Conservation (phyloP, 345 rosid species). For the Linum lewisii region DNA sequence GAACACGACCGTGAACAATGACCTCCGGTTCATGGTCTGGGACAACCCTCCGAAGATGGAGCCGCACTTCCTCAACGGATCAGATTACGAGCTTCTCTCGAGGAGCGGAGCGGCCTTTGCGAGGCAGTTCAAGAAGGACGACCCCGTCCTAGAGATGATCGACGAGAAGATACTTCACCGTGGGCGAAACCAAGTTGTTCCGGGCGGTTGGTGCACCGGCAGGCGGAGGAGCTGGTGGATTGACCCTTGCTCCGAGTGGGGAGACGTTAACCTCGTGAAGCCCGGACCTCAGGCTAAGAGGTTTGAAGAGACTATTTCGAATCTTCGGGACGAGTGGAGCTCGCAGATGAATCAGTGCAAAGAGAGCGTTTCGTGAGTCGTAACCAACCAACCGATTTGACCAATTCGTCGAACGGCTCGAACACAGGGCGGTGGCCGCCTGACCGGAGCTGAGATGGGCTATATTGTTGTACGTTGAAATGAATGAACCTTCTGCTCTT, state of each 20-base stretch:
- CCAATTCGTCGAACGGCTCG: not conserved
- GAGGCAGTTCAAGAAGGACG: slow-evolving; percentile 60
- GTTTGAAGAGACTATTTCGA: slow-evolving; percentile 53
- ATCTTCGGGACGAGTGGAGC: slow-evolving; percentile 63
- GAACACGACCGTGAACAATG: slow-evolving; percentile 75
- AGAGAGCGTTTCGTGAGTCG: not conserved
- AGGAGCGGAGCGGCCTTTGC: slow-evolving; percentile 91
- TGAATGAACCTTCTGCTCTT: no score
- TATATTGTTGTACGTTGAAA: no score
- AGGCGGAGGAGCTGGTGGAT: slow-evolving; percentile 53
- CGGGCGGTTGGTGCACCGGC: slow-evolving; percentile 94
- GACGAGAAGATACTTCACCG: slow-evolving; percentile 73
- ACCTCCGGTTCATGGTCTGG: slow-evolving; percentile 88
- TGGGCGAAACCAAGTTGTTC: slow-evolving; percentile 39
- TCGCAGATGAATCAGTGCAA: slow-evolving; percentile 71
- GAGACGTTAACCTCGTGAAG: slow-evolving; percentile 63
- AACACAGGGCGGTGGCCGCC: no score
- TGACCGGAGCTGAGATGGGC: no score
- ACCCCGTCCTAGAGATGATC: slow-evolving; percentile 60
- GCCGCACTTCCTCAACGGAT: slow-evolving; percentile 55
- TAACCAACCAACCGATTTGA: not conserved
- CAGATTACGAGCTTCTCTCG: slow-evolving; percentile 61
- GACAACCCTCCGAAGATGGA: slow-evolving; percentile 97
- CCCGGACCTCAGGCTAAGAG: slow-evolving; percentile 74
- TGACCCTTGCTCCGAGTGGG: slow-evolving; percentile 96